Evolutionary conservation across 192 early-diverging fungal species (phyloP).

Genomic region (Umbelopsis ramanniana): DNA sequence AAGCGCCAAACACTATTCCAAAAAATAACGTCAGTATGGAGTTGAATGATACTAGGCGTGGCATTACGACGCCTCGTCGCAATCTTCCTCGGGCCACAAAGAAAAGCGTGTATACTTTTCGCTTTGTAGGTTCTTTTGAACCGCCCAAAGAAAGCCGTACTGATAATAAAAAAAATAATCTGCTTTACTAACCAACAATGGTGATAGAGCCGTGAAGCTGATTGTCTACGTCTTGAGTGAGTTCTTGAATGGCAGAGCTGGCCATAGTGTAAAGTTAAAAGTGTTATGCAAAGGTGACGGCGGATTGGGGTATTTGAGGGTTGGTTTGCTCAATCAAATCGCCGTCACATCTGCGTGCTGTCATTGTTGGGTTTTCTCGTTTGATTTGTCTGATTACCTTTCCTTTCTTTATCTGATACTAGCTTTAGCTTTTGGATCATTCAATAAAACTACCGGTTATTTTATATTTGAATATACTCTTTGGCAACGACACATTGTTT

Average conservation of each 20-base stretch:
- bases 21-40: not conserved
- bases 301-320: not conserved
- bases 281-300: slow-evolving; percentile 11
- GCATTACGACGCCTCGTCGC: not conserved
- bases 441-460: too few relatives aligned
- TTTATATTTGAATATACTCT: too few relatives aligned
- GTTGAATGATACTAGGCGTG: not conserved
- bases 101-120: too few relatives aligned
- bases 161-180: not conserved
- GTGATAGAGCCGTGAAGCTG: slow-evolving; percentile 42
- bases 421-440: too few relatives aligned
- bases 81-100: not conserved
- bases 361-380: slow-evolving; percentile 7
- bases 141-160: not conserved
- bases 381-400: not conserved
- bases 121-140: too few relatives aligned
- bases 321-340: not conserved
- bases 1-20: slow-evolving; percentile 78
- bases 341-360: slow-evolving; percentile 18
- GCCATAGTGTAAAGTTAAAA: slow-evolving; percentile 10
- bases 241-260: slow-evolving; percentile 23
- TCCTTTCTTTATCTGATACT: too few relatives aligned
- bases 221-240: slow-evolving; percentile 35
- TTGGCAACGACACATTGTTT: too few relatives aligned
- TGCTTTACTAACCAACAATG: slow-evolving; percentile 36